These are phyloP conservation scores for Litsea cubeba DNA, from an alignment of 164 flowering plant genomes.

Conservation along the genomic window DNA sequence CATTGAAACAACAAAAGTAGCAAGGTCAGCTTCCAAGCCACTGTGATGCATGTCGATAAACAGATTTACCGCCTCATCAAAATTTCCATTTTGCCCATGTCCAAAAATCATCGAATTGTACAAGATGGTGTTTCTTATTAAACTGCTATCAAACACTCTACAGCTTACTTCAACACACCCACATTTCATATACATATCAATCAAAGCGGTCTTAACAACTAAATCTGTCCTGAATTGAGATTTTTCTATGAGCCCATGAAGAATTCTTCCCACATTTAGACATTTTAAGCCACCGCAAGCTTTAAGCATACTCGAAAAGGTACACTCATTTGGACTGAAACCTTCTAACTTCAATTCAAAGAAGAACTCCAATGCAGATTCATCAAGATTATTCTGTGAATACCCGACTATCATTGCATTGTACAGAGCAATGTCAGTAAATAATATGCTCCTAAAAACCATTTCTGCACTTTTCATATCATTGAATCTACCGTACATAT, in stretches of 20 bases:
- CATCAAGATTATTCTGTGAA: conserved; percentile 16
- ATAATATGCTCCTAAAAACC: conserved; percentile 70
- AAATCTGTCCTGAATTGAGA: conserved; percentile 17
- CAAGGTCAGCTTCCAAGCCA: conserved; percentile 16
- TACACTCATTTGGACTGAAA: conserved; percentile 18
- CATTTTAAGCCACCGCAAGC: conserved; percentile 23
- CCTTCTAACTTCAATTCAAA: conserved; percentile 12
- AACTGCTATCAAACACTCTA: conserved; percentile 45
- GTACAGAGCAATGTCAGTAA: conserved; percentile 82
- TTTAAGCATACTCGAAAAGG: conserved; percentile 24
- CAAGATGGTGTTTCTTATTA: conserved; percentile 52
- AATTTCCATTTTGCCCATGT: conserved; percentile 75
- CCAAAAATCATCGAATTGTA: conserved; percentile 86
- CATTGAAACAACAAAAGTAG: conserved; percentile 22
- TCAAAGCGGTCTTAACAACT: conserved; percentile 21
- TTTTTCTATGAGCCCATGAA: conserved; percentile 25
- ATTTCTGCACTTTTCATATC: conserved; percentile 45
- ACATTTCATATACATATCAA: conserved; percentile 30
- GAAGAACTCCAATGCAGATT: conserved; percentile 16
- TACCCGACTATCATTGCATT: conserved; percentile 33
- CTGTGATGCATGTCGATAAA: conserved; percentile 45
- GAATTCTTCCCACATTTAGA: conserved; percentile 14
- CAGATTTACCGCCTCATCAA: conserved; percentile 40
- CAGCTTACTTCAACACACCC: conserved; percentile 43
- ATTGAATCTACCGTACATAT: conserved; percentile 84